These are phyloP conservation scores for Ocimum tenuiflorum DNA, from an alignment of 257 asterid species.

Conservation along the genomic window DNA sequence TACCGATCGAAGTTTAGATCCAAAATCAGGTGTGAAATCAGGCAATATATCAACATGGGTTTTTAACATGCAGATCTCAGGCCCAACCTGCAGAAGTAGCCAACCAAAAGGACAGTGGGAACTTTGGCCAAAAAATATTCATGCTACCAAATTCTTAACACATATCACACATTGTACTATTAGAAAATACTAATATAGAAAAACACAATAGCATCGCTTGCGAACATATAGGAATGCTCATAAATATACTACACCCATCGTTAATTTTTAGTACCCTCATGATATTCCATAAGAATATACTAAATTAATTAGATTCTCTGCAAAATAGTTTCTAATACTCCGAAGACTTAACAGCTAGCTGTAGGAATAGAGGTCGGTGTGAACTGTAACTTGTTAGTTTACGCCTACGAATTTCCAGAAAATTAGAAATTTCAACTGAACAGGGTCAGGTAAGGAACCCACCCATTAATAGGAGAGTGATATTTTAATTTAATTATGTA, in stretches of 20 bases:
- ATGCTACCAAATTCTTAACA: constrained; percentile 1
- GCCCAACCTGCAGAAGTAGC: constrained; percentile 75
- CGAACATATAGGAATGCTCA: neutral
- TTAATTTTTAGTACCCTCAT: neutral
- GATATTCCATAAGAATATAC: neutral
- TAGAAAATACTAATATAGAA: neutral
- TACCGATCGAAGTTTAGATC: constrained; percentile 84
- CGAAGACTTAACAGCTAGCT: neutral
- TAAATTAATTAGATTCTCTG: neutral
- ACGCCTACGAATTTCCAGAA: neutral
- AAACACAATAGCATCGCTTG: neutral
- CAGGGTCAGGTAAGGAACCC: neutral
- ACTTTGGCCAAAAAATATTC: neutral
- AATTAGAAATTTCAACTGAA: neutral
- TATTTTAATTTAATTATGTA: neutral
- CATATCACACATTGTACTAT: neutral
- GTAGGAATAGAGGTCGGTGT: neutral
- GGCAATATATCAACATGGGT: constrained; percentile 96
- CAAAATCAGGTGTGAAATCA: constrained; percentile 87
- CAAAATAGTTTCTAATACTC: neutral
- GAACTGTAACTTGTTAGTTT: neutral
- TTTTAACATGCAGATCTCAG: constrained; percentile 93
- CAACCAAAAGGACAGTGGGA: constrained; percentile 19
- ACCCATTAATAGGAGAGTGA: neutral
- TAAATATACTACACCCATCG: too few species aligned